phyloP scores from a whole-genome alignment of 2,329 filamentous ascomycete genomes.

The Fusarium globosum region DNA sequence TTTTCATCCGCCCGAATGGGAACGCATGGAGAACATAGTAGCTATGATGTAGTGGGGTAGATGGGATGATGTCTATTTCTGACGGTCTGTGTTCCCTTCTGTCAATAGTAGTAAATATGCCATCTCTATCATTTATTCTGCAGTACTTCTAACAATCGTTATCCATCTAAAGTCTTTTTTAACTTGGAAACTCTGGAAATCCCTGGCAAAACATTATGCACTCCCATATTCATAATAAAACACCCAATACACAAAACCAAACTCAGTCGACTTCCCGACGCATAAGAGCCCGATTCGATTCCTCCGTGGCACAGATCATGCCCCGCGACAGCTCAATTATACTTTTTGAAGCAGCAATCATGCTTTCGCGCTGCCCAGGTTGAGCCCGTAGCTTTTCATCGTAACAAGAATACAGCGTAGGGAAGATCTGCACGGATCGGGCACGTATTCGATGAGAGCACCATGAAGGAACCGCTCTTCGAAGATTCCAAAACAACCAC shows the following conservation, averaged over 20 bases:
- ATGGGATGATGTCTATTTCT: too few species aligned
- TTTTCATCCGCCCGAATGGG: background rate
- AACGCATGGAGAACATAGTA: background rate
- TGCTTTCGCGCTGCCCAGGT: background rate
- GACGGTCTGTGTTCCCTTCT: too few species aligned
- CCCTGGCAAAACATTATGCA: accelerated
- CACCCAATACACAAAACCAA: background rate
- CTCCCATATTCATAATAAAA: background rate
- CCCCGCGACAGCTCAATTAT: background rate
- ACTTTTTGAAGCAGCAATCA: background rate
- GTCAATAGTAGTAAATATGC: too few species aligned
- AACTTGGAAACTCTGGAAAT: background rate
- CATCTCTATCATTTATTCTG: too few species aligned
- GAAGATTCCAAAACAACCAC: background rate
- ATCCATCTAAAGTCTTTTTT: too few species aligned
- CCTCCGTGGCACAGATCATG: background rate
- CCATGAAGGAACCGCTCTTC: background rate
- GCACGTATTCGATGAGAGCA: background rate
- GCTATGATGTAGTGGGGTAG: too few species aligned
- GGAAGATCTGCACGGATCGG: background rate
- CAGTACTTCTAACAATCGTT: too few species aligned
- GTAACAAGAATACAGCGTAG: background rate
- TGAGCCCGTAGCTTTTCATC: background rate
- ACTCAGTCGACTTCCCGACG: background rate
- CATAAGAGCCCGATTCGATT: background rate